A percentile compares a stretch with the other conserved stretches of the same genome.
phyloP scores from a whole-genome alignment of 345 rosid genomes.

The Rhodamnia argentea region DNA sequence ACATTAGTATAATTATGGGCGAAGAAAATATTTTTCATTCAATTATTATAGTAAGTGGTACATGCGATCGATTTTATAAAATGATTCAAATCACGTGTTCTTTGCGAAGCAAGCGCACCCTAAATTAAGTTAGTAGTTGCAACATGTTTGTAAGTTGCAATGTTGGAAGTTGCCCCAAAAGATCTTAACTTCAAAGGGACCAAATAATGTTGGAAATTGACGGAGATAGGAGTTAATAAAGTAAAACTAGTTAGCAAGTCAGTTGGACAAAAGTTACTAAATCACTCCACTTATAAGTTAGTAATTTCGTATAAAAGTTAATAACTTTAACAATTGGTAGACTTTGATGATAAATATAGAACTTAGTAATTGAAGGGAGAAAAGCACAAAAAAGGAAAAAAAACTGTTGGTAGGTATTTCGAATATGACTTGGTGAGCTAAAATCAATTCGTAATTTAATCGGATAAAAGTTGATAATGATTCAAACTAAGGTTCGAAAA shows the following conservation, averaged over 20 bases:
- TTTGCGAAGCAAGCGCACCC: neutral
- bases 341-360: neutral
- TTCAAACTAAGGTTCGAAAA: neutral
- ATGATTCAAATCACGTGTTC: neutral
- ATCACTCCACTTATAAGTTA: too few relatives aligned
- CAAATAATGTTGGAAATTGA: neutral
- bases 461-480: neutral
- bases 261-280: too few relatives aligned
- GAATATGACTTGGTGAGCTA: neutral
- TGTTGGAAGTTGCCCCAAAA: too few relatives aligned
- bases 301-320: neutral
- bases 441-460: neutral
- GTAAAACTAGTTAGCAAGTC: too few relatives aligned
- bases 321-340: neutral
- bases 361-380: neutral
- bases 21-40: too few relatives aligned
- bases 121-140: neutral
- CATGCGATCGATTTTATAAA: neutral
- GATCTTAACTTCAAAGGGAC: neutral
- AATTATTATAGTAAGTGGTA: neutral
- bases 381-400: neutral
- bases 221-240: too few relatives aligned
- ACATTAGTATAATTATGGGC: too few relatives aligned
- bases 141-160: neutral
- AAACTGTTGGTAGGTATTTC: neutral